Evolutionary conservation across 176 grass and related monocot species (phyloP).

Genomic region (Metroxylon sagu): DNA sequence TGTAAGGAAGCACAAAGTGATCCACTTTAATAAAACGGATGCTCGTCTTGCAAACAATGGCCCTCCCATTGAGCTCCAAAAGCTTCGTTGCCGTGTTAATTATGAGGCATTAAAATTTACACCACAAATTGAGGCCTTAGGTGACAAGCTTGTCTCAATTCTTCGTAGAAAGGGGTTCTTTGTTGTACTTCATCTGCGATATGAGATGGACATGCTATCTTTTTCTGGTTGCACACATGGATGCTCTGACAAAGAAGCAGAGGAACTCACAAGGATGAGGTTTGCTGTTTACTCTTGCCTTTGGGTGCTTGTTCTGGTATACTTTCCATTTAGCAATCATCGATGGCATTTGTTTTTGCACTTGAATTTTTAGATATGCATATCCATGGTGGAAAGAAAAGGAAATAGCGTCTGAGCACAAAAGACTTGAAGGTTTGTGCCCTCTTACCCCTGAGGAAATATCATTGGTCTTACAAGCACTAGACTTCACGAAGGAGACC

Average conservation of each 20-base stretch:
- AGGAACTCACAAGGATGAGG: conserved; percentile 89
- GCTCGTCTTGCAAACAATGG: conserved; percentile 87
- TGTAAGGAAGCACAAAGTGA: conserved; percentile 75
- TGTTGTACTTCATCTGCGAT: conserved; percentile 87
- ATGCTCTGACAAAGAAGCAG: conserved; percentile 63
- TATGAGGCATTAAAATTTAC: conserved; percentile 77
- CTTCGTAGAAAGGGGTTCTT: conserved; percentile 58
- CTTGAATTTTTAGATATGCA: conserved; percentile 56
- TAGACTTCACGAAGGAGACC: conserved; percentile 60
- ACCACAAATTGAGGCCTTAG: conserved; percentile 70
- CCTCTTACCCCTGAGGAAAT: conserved; percentile 96
- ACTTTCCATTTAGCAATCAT: background rate
- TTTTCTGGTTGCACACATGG: conserved; percentile 94
- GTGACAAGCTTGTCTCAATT: conserved; percentile 66
- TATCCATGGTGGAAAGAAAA: conserved; percentile 99
- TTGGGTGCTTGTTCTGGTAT: conserved; percentile 11
- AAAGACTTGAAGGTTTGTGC: conserved; percentile 83
- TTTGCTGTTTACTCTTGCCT: conserved; percentile 19
- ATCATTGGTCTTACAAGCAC: conserved; percentile 71
- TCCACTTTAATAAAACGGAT: conserved; percentile 90
- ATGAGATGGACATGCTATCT: conserved; percentile 98
- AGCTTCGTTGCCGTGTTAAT: conserved; percentile 77
- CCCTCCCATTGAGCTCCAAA: conserved; percentile 73
- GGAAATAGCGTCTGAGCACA: conserved; percentile 88
- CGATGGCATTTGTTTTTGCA: conserved; percentile 6